Percentiles rank a stretch among this genome's conserved stretches.
phyloP scores from a whole-genome alignment of 345 rosid species.

The Arabidopsis arenosa region DNA sequence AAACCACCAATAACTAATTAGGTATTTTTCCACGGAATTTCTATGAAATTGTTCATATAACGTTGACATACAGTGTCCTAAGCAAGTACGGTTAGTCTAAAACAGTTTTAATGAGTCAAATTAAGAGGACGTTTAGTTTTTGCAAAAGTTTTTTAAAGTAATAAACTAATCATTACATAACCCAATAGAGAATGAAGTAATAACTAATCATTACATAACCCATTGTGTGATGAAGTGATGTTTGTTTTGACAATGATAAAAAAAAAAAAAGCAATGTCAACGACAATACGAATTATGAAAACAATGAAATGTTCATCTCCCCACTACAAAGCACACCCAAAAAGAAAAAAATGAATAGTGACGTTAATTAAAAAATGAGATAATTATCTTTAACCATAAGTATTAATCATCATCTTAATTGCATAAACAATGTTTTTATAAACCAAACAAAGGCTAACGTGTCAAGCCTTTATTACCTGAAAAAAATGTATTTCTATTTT shows the following conservation, averaged over 20 bases:
- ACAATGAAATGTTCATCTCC: conserved; percentile 37
- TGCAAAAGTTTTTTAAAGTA: background rate
- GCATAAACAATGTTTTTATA: background rate
- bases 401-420: conserved; percentile 17
- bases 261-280: conserved; percentile 35
- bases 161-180: conserved; percentile 31
- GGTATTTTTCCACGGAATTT: conserved; percentile 14
- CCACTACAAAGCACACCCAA: conserved; percentile 44
- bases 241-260: conserved; percentile 24
- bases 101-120: conserved; percentile 29
- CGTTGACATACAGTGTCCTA: conserved; percentile 26
- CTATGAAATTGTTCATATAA: conserved; percentile 9
- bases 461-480: conserved; percentile 38
- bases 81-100: background rate
- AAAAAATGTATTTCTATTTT: background rate
- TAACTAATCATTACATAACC: conserved; percentile 37
- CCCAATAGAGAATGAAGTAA: background rate
- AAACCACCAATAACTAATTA: conserved; percentile 22
- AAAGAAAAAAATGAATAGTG: conserved; percentile 6
- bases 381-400: conserved; percentile 36
- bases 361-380: background rate
- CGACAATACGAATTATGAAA: conserved; percentile 39
- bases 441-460: conserved; percentile 26
- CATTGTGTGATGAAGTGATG: conserved; percentile 36
- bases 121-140: conserved; percentile 35